Conservation (phyloP, 345 rosid genomes). For the Populus pruinosa region DNA sequence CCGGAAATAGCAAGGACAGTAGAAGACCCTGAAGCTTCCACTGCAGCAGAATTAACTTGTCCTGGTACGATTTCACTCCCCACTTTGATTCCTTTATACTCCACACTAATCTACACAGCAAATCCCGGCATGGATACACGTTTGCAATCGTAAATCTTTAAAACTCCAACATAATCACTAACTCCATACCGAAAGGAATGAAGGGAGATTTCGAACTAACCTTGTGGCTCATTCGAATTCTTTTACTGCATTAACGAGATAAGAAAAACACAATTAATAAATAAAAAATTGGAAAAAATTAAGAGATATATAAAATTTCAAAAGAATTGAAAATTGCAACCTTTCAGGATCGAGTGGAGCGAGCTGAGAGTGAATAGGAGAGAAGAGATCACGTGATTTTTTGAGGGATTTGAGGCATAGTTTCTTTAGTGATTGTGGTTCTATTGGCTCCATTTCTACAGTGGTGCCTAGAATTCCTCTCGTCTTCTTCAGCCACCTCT, state of each 20-base stretch:
- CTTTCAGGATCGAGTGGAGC: constrained; percentile 79
- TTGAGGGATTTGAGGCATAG: constrained; percentile 80
- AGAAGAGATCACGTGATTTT: constrained; percentile 84
- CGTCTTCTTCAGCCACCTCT: not conserved
- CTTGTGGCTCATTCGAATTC: constrained; percentile 82
- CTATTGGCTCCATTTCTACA: constrained; percentile 78
- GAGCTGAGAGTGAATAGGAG: constrained; percentile 66
- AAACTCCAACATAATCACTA: not conserved
- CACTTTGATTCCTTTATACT: constrained; percentile 56
- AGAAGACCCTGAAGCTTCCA: constrained; percentile 36
- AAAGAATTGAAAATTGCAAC: constrained; percentile 29
- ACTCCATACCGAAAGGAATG: not conserved
- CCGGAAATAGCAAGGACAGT: constrained; percentile 74
- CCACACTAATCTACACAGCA: constrained; percentile 48
- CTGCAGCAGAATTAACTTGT: constrained; percentile 30
- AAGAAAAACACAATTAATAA: constrained; percentile 2
- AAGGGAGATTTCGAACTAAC: constrained; percentile 33
- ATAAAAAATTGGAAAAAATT: not conserved
- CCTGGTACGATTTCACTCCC: constrained; percentile 35
- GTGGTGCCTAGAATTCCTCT: constrained; percentile 15
- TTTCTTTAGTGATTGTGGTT: constrained; percentile 87
- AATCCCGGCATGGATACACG: not conserved
- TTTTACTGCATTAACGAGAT: constrained; percentile 51
- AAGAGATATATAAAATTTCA: not conserved
- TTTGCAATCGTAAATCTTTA: not conserved